Conservation (phyloP, 176 grass and related monocot species). For the Canna indica region DNA sequence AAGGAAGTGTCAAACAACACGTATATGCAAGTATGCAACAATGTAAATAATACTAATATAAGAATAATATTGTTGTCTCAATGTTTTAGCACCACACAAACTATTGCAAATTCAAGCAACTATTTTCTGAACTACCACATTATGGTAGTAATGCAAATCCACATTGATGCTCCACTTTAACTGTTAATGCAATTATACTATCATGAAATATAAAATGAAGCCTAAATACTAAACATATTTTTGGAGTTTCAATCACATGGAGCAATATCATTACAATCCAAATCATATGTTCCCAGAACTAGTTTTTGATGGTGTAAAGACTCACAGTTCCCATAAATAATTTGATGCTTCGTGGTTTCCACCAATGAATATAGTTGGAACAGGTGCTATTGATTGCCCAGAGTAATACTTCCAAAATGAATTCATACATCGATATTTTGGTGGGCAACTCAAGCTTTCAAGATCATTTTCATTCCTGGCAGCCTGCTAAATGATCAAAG, state of each 20-base stretch:
- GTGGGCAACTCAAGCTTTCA: constrained; percentile 41
- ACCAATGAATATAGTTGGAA: constrained; percentile 79
- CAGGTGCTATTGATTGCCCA: constrained; percentile 64
- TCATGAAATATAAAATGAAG: background rate
- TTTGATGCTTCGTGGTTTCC: constrained; percentile 96
- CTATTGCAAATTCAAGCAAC: background rate
- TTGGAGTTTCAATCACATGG: too few relatives aligned
- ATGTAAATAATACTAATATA: background rate
- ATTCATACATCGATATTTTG: constrained; percentile 51
- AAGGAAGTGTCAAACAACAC: background rate
- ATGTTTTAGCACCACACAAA: background rate
- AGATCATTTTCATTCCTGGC: constrained; percentile 69
- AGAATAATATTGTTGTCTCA: background rate
- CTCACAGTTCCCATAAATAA: constrained; percentile 92
- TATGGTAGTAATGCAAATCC: background rate
- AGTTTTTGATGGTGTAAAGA: background rate
- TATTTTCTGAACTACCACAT: background rate
- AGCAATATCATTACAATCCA: too few relatives aligned
- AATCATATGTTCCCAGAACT: too few relatives aligned
- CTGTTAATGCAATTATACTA: background rate
- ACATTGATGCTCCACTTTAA: background rate
- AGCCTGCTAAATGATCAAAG: constrained; percentile 29
- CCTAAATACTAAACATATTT: background rate
- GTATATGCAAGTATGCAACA: background rate
- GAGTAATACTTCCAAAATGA: constrained; percentile 98